Evolutionary conservation across 192 early-diverging fungal species (phyloP), one percentile per base, ranked within the genome.

Genomic region (Linnemannia schmuckeri): DNA sequence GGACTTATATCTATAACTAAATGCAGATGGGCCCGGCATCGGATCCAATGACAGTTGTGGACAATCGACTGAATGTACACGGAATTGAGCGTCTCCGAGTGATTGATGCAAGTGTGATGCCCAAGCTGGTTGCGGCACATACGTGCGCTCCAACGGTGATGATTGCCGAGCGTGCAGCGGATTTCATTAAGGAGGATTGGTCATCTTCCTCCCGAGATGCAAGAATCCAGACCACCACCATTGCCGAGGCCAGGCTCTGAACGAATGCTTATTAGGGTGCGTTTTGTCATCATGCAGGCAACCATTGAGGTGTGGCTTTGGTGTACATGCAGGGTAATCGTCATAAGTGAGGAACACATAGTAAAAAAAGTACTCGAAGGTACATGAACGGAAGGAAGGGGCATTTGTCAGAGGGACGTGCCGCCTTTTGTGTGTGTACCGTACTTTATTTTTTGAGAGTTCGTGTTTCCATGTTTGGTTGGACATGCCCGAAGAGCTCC

Each of bases 101-200:
- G 8, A 76, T 79, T n/a, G 87, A 88, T 74, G 61, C 82, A 24
- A 83, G 81, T 61, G 78, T 80, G 49, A 79, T 84, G 63, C 77
- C 74, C 47, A 79, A 85, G 72, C 42, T 85, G 2, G 71, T 77
- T 7, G 83, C 78, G 30, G 78, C 73, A 13, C 83, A 80, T 41
- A 79, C 83, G 4, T 85, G 83, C 46, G 78, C 83, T 1, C 74
- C 83, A 9, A 80, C 78, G 6, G 83, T 85, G 13, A 79, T 85
- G 83, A 80, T 85, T 63, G 83, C 78, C 24, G 83, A 85, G 63
- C 38, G 72, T 20, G 76, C 76, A 4, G 76, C 76, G 49, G 82
- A 83, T 52, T 52, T 74, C 10, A 83, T 83, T 46, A 83, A 83
- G 70, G 82, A 82, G 55, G 81, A 82, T 42, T 82, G 76, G 82